Conservation (phyloP, 106 monocot genomes). For the Platanthera zijinensis region DNA sequence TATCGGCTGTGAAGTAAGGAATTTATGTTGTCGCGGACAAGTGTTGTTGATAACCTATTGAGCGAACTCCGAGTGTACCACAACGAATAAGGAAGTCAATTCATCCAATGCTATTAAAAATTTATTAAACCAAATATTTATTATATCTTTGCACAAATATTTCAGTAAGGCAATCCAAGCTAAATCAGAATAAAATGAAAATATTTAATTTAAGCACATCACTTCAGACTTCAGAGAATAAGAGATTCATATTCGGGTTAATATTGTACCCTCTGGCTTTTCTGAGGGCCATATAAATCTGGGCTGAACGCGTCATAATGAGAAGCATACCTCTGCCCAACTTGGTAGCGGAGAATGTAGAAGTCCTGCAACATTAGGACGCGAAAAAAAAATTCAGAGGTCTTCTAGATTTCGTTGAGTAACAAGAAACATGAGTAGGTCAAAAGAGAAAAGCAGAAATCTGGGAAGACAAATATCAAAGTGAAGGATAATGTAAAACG, state of each 20-base stretch:
- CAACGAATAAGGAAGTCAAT: not conserved
- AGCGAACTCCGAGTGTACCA: not conserved
- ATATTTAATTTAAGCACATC: not conserved
- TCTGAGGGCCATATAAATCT: slow-evolving; percentile 62
- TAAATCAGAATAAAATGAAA: not conserved
- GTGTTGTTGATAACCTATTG: not conserved
- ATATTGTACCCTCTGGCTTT: slow-evolving; percentile 65
- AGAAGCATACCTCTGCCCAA: slow-evolving; percentile 74
- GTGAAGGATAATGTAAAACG: not conserved
- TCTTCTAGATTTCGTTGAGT: not conserved
- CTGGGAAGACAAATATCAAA: not conserved
- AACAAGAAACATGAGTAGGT: slow-evolving; percentile 1
- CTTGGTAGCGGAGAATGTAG: slow-evolving; percentile 72
- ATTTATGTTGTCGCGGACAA: not conserved
- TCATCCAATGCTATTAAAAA: not conserved
- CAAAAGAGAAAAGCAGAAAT: not conserved
- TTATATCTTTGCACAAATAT: not conserved
- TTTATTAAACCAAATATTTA: not conserved
- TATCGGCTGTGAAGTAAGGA: not conserved
- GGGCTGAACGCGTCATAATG: slow-evolving; percentile 81
- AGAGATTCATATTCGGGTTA: not conserved
- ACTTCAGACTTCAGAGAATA: not conserved
- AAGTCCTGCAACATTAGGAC: slow-evolving; percentile 41
- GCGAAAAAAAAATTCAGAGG: not conserved
- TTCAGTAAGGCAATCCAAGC: not conserved